Evolutionary conservation across 805 yeast genomes (phyloP).

Genomic region (Starmerella etchellsii): DNA sequence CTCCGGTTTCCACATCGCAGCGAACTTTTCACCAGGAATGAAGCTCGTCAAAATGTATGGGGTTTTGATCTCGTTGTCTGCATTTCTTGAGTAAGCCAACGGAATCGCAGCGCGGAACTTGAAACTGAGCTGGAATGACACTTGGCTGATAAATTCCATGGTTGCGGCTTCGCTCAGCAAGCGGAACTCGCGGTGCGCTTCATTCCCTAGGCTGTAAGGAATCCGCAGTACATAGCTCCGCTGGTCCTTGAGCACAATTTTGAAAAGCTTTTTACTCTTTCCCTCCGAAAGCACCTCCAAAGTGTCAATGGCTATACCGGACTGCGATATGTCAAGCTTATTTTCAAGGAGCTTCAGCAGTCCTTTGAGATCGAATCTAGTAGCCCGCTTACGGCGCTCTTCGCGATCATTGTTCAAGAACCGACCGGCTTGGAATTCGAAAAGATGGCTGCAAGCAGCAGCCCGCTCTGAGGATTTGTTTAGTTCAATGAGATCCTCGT

Average conservation of each 20-base stretch:
- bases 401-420: constrained; percentile 72
- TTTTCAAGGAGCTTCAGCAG: constrained; percentile 32
- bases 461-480: constrained; percentile 8
- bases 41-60: constrained; percentile 77
- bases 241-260: constrained; percentile 48
- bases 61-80: constrained; percentile 48
- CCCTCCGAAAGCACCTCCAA: constrained; percentile 86
- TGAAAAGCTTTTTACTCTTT: constrained; percentile 79
- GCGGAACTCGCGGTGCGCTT: constrained; percentile 42
- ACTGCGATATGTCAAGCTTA: constrained; percentile 21
- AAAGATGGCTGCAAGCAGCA: constrained; percentile 36
- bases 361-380: constrained; percentile 73
- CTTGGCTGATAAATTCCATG: constrained; percentile 52
- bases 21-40: constrained; percentile 65
- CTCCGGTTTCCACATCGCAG: constrained; percentile 87
- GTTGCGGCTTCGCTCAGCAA: constrained; percentile 89
- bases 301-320: constrained; percentile 43
- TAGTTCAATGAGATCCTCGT: constrained; percentile 17
- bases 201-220: constrained; percentile 67
- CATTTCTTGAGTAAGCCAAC: constrained; percentile 49
- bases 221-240: constrained; percentile 63
- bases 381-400: constrained; percentile 65
- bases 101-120: constrained; percentile 23
- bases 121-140: constrained; percentile 38
- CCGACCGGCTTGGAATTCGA: constrained; percentile 88